Evolutionary conservation across 257 asterid species (phyloP), one percentile per base, ranked within the genome.

Genomic region (Solanum sejunctum): DNA sequence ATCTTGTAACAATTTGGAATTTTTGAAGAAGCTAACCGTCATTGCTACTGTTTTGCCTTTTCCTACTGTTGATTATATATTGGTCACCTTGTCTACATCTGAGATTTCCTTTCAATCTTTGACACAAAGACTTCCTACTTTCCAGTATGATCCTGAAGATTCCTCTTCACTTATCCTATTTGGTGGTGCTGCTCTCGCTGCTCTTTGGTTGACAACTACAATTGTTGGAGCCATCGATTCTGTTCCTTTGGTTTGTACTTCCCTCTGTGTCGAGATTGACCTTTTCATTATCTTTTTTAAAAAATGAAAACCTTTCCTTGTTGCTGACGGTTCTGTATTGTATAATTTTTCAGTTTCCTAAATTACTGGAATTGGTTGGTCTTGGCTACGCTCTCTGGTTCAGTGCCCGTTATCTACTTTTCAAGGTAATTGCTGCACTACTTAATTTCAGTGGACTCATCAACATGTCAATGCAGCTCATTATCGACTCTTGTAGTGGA

Each of bases 371-470:
- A 91, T 89, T 91, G 13, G 86, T 95, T 12, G 99, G 99, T 78
- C 93, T 95, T 71, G 93, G 93, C 88, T 95, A 94, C 91, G 84
- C 94, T 1, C 8, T 93, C 84, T 94, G 98, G 99, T 95, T 94
- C 91, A 90, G 83, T 86, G 84, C 90, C 51, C 97, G 98, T 54
- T 95, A 90, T 85, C 90, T 95, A 8, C 85, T 95, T 54, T 92
- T 95, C 88, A 92, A 95, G 98, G 99, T 94, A 78, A 28, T 78
- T 10, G 6, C 83, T 52, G 10, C 83, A 16, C 10, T 8, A 58
- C 28, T 58, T 58, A 43, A 8, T 72, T 80, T 57, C 69, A 55
- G 2, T 16, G 69, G 1, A 26, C 70, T 58, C 10, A n/a, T 12
- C 66, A 20, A 58, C 66, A n/a, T 39, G 78, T 39, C 51, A 39